A percentile compares a stretch with the other conserved stretches of the same genome.
Evolutionary conservation across 371 early-diverging fungal genomes (phyloP).

Genomic region (Thermomucor indicae-seudaticae): DNA sequence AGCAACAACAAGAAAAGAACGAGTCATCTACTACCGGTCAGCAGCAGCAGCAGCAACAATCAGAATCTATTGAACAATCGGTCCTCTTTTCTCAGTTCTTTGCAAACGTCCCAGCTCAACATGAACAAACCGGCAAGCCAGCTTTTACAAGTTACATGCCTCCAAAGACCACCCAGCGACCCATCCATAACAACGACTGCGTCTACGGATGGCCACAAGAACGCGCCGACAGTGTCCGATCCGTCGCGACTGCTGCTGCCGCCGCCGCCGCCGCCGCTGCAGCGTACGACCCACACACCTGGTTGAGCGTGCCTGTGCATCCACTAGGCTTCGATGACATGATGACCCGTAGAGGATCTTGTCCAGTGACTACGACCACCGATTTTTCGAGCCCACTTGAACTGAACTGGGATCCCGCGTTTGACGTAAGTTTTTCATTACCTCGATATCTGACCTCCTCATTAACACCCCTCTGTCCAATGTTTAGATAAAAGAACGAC

Average conservation of each 20-base stretch:
- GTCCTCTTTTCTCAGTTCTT: constrained; percentile 34
- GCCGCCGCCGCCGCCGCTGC: constrained; percentile 24
- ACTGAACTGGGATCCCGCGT: no score
- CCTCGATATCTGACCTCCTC: no score
- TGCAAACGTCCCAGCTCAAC: constrained; percentile 14
- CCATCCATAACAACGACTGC: constrained; percentile 10
- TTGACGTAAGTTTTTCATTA: no score
- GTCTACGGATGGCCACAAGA: constrained; percentile 3
- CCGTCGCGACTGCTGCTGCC: constrained; percentile 25
- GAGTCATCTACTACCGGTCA: background rate
- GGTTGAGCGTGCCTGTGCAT: no score
- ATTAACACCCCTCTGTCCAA: no score
- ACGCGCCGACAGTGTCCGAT: constrained; percentile 14
- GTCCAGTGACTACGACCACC: background rate
- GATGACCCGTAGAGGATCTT: no score
- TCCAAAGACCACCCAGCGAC: constrained; percentile 4
- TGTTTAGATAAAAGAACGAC: no score
- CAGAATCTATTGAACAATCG: constrained; percentile 13
- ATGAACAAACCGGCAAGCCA: constrained; percentile 6
- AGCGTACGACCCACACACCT: no score
- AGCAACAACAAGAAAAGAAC: background rate
- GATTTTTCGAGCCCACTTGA: no score
- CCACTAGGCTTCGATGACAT: no score
- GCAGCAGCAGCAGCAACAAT: background rate
- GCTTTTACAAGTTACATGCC: constrained; percentile 17